Evolutionary conservation across 768 basidiomycete genomes (phyloP), one percentile per base, ranked within the genome.

Genomic region (Lanmaoa pseudosensibilis): DNA sequence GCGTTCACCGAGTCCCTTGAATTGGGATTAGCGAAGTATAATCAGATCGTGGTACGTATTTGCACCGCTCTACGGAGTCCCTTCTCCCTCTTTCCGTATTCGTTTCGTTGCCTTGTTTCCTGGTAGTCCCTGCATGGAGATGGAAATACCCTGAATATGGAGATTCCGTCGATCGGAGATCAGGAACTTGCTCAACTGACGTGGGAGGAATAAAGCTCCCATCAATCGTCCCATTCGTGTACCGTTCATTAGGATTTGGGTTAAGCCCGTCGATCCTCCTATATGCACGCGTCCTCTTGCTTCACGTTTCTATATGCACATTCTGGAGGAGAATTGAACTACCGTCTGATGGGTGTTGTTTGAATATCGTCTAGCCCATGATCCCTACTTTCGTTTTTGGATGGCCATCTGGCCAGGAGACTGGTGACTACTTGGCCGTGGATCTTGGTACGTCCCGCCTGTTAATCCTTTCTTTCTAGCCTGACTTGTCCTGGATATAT

Each of bases 351-450:
- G 45, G 19, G 16, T 36, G 19, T 30, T 33, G 21, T 59, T 53
- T 55, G 11, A 16, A 52, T 48, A 18, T 47, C 46, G 3, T 58
- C 27, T 56, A 94, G 92, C 91, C 91, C 18, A 93, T 94, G 97
- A 92, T 98, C 50, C 97, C 97, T 4, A 95, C 97, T 0, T 99
- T 79, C 71, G 97, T 98, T 47, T 98, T 98, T 64, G 90, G 89
- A 27, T 98, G 93, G 89, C 97, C 97, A 7, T 84, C 86, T 11
- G 93, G 95, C 4, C 74, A 89, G 56, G 97, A 99, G 77, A 80
- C 77, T 13, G 96, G 97, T 12, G 88, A 94, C 52, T 97, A 80
- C 72, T 85, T 98, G 37, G 94, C 97, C 9, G 76, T 99, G 33
- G 91, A 94, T 73, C 86, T 94, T 36, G 91, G 90, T 89, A 63